Evolutionary conservation across 2,329 filamentous ascomycete species (phyloP).

Genomic region (Cryphonectria naterciae): DNA sequence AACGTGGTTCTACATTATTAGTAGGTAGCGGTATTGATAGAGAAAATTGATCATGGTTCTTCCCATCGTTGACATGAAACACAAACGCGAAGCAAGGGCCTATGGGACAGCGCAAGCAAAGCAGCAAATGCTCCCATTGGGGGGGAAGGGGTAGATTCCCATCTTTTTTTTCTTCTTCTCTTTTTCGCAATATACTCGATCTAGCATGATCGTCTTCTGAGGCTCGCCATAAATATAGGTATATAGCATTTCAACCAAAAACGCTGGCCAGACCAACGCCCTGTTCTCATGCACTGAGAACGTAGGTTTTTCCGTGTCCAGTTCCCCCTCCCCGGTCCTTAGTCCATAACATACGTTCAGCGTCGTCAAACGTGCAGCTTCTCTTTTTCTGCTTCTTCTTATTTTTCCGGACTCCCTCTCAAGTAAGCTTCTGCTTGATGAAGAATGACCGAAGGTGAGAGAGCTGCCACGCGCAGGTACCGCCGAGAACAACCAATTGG

Average conservation of each 20-base stretch:
- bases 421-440: slow-evolving; percentile 99
- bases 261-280: slow-evolving; percentile 18
- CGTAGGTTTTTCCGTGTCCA: slow-evolving; percentile 15
- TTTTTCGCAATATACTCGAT: background rate
- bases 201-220: background rate
- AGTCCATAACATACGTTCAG: slow-evolving; percentile 18
- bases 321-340: background rate
- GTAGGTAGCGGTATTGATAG: background rate
- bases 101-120: background rate
- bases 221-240: slow-evolving; percentile 10
- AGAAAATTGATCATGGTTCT: background rate
- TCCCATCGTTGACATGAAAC: background rate
- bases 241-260: slow-evolving; percentile 22
- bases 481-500: slow-evolving; percentile 80
- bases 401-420: background rate
- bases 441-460: slow-evolving; percentile 96
- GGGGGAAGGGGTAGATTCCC: too few relatives aligned
- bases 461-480: slow-evolving; percentile 95
- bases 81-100: background rate
- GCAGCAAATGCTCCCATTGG: background rate
- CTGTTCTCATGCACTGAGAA: slow-evolving; percentile 18
- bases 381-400: background rate
- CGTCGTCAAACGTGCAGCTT: slow-evolving; percentile 19
- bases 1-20: background rate
- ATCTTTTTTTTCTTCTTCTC: background rate